phyloP scores from a whole-genome alignment of 1,139 yeast genomes.

The Candida sanyaensis region DNA sequence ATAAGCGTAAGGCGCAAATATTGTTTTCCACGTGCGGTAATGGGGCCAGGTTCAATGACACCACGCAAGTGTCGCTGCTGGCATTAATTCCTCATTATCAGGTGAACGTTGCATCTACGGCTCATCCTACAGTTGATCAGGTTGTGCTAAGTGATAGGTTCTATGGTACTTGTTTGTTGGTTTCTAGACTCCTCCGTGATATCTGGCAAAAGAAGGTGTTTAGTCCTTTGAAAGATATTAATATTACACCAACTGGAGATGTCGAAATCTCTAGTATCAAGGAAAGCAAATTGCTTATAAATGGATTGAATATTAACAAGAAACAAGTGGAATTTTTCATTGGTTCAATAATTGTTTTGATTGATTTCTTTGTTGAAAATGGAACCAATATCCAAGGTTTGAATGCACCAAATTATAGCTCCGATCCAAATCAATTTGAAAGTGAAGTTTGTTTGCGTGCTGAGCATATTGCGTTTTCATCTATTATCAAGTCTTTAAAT shows the following conservation, averaged over 20 bases:
- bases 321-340: constrained; percentile 63
- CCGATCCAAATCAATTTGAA: constrained; percentile 49
- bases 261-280: constrained; percentile 46
- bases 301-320: constrained; percentile 52
- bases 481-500: constrained; percentile 71
- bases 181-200: constrained; percentile 75
- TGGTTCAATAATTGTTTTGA: constrained; percentile 64
- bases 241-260: constrained; percentile 38
- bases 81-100: constrained; percentile 15
- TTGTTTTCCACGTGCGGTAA: constrained; percentile 58
- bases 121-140: constrained; percentile 56
- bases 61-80: constrained; percentile 6
- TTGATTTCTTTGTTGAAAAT: constrained; percentile 57
- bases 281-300: constrained; percentile 45
- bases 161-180: constrained; percentile 82
- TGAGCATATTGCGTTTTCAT: constrained; percentile 85
- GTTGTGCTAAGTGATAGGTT: constrained; percentile 89
- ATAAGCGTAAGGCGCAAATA: constrained; percentile 50
- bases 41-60: constrained; percentile 47
- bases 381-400: constrained; percentile 68
- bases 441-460: constrained; percentile 82
- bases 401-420: constrained; percentile 48
- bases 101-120: constrained; percentile 5
- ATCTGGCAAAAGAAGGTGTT: constrained; percentile 80
- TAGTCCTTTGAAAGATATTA: constrained; percentile 45